Conservation (phyloP, 2,329 filamentous ascomycete genomes). For the Neurospora crassa region DNA sequence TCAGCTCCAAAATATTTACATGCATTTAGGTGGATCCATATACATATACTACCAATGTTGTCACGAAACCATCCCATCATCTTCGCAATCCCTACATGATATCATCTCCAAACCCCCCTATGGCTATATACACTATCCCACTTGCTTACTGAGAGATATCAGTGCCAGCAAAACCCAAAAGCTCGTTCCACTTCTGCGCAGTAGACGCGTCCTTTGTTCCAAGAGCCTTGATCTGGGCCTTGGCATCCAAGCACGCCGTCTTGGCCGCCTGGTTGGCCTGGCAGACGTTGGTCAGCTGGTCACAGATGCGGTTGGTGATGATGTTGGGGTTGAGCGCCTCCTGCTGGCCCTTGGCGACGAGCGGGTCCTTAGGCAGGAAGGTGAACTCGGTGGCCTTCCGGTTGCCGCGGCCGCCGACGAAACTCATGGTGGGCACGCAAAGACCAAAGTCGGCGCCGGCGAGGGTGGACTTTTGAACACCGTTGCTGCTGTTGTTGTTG, state of each 20-base stretch:
- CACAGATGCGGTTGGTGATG: constrained; percentile 63
- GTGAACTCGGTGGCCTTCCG: constrained; percentile 51
- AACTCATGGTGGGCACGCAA: constrained; percentile 49
- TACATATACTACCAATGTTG: background rate
- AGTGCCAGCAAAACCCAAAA: constrained; percentile 30
- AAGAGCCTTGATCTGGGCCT: constrained; percentile 28
- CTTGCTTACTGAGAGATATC: constrained; percentile 22
- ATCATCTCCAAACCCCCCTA: background rate
- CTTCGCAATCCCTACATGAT: background rate
- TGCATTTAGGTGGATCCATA: background rate
- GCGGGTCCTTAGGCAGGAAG: constrained; percentile 56
- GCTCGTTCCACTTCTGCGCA: constrained; percentile 30
- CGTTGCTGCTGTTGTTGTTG: constrained; percentile 15
- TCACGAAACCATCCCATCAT: background rate
- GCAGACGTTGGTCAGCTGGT: constrained; percentile 60
- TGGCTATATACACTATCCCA: background rate
- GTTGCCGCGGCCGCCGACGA: constrained; percentile 46
- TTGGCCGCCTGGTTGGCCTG: constrained; percentile 51
- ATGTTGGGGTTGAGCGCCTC: constrained; percentile 64
- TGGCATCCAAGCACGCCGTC: constrained; percentile 40
- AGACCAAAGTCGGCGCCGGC: constrained; percentile 40
- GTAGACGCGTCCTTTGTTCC: constrained; percentile 28
- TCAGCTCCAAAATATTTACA: background rate
- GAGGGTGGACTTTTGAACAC: constrained; percentile 23
- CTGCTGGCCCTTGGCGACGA: constrained; percentile 51